Base-by-base conservation (phyloP, 192 early-diverging fungal genomes). In the Coemansia sp. region DNA sequence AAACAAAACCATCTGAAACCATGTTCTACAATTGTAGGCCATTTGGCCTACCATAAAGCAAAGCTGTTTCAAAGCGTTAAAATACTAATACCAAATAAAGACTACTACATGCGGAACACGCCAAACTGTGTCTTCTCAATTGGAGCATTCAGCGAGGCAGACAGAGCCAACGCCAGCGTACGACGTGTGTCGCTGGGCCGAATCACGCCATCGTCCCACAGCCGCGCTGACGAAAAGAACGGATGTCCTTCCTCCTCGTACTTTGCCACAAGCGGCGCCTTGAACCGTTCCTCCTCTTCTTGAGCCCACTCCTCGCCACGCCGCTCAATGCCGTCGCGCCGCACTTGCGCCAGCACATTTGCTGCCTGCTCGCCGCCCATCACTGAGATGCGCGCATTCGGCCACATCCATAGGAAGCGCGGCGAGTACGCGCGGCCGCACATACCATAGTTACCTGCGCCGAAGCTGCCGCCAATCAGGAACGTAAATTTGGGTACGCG, bases 311-410 rank as follows among this genome's bases (percentile, higher is more conserved):
- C 24, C 64, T 90, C 77, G 21, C 89, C 92, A 58, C 84, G 86
- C 78, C 89, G 90, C 25, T 60, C 86, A 74, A 91, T 90, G 9
- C 86, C 85, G 60, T 93, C 93, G 35, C 90, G 81, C 55, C 84
- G 90, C 53, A 97, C 87, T 57, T 92, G 91, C 6, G 95, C 87
- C 45, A 98, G 78, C 18, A 98, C 95, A 38, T 86, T 88, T 11
- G 95, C 92, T 24, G 92, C 91, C 77, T 98, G 93, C 73, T 97
- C 94, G 47, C 95, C 95, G 58, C 95, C 95, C 95, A 98, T 98
- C 10, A 98, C 95, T 29, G 90, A 91, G 60, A 98, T 94, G 21
- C 95, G 84, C 22, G 92, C 86, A 57, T 89, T 89, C 57, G 95
- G 95, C 92, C 93, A 98, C 83, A 91, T 91, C 93, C 92, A 98